phyloP scores from a whole-genome alignment of 2,329 filamentous ascomycete genomes.

The Pseudogymnoascus pannorum region DNA sequence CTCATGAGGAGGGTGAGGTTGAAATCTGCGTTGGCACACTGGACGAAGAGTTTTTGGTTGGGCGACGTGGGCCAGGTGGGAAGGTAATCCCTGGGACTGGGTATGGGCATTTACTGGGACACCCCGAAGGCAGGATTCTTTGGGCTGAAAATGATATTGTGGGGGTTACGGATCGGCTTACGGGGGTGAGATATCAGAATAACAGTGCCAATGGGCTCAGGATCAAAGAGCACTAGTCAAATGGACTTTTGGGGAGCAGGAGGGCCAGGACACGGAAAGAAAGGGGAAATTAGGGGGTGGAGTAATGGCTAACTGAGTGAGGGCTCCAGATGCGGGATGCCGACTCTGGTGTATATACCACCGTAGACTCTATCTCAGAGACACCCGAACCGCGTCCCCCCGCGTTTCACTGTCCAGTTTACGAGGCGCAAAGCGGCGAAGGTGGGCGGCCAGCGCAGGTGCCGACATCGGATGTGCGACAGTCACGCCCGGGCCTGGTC shows the following conservation, averaged over 20 bases:
- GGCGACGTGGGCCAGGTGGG: slow-evolving; percentile 14
- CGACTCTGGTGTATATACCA: slow-evolving; percentile 4
- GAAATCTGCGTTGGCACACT: slow-evolving; percentile 38
- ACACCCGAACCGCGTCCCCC: not conserved
- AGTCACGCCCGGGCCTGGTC: not conserved
- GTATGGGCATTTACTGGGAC: not conserved
- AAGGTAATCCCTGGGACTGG: slow-evolving; percentile 5
- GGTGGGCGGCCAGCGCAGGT: not conserved
- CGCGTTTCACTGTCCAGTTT: not conserved
- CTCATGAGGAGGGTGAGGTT: slow-evolving; percentile 15
- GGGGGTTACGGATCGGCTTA: not conserved
- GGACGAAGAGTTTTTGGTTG: slow-evolving; percentile 37
- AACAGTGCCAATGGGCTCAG: not conserved
- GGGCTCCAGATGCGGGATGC: not conserved
- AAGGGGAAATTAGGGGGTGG: not conserved
- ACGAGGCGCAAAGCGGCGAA: not conserved
- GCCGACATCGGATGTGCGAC: not conserved
- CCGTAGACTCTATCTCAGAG: slow-evolving; percentile 8
- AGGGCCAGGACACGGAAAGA: not conserved
- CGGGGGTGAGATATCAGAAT: slow-evolving; percentile 6
- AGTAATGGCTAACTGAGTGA: slow-evolving; percentile 2
- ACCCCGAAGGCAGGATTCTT: slow-evolving; percentile 8
- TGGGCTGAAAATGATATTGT: slow-evolving; percentile 10
- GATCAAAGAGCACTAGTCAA: slow-evolving; percentile 2
- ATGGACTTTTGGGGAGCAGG: not conserved